Base-by-base conservation (phyloP, 805 yeast genomes). In the Candida jianshihensis region DNA sequence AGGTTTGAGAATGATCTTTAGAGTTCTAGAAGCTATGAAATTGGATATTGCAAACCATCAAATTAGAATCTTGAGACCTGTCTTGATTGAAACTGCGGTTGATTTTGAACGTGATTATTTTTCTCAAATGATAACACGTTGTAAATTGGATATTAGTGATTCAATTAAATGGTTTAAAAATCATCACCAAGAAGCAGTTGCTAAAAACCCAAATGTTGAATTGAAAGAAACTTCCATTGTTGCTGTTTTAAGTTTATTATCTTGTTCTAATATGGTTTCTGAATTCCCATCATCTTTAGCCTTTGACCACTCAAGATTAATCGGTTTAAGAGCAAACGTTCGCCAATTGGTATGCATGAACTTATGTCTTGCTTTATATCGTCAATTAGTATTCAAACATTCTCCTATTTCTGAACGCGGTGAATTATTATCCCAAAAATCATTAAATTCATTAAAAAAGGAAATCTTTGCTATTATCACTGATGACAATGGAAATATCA, bases 11-110 rank as follows among this genome's bases (percentile, higher is more conserved):
- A 72, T 79, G 57, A 71, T 85, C 8, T 86, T 89, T 54, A 80
- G 83, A 40, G 81, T 90, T 39, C 66, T 90, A 44, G 97, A 89
- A 58, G 90, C 95, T 10, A 88, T 89, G 95, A 90, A 89, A 57
- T 67, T 89, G 43, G 97, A 90, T 53, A 92, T 88, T 38, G 96
- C 97, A 13, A 89, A 89, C 60, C 96, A 89, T 55, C 96, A 89
- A 61, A 85, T 90, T 37, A 71, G 95, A 46, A 76, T 86, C 16
- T 64, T 88, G 36, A 71, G 96, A 51, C 95, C 96, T 2, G 81
- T 82, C 2, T 66, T 90, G 33, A 75, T 87, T 39, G 88, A 86
- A 49, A 84, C 92, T 25, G 92, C 96, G 2, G 81, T 83, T 11
- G 89, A 83, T 41, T 85, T 89, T 52, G 97, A 89, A 61, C 78